Evolutionary conservation across 352 stramenopile genomes (phyloP).

Genomic region (Globisporangium megalacanthum): DNA sequence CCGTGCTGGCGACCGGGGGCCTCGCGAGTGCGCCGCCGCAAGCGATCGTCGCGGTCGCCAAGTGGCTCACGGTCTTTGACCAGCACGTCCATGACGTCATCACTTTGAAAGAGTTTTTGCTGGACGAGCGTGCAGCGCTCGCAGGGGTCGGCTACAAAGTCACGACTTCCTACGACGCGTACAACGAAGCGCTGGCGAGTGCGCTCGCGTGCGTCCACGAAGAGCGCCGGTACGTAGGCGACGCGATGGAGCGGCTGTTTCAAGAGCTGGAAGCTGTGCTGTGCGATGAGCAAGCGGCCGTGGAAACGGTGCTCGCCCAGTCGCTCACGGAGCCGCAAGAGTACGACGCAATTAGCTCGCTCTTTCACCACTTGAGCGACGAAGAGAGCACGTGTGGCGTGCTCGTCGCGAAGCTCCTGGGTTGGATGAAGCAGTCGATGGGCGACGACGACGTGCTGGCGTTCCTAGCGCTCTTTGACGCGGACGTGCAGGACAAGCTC

Average conservation of each 20-base stretch:
- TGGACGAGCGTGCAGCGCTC: conserved; percentile 56
- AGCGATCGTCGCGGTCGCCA: conserved; percentile 44
- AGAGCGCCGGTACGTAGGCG: conserved; percentile 36
- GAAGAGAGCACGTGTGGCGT: conserved; percentile 35
- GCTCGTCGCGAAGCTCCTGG: conserved; percentile 55
- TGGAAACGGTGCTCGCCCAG: conserved; percentile 47
- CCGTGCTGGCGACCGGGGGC: conserved; percentile 38
- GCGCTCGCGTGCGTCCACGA: conserved; percentile 49
- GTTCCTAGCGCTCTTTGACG: conserved; percentile 28
- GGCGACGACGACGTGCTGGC: conserved; percentile 35
- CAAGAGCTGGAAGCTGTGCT: conserved; percentile 50
- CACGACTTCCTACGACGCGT: conserved; percentile 53
- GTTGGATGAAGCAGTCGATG: conserved; percentile 62
- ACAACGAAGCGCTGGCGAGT: conserved; percentile 39
- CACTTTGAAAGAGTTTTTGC: conserved; percentile 60
- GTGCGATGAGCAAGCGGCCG: conserved; percentile 39
- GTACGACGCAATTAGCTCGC: conserved; percentile 50
- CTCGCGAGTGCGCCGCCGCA: conserved; percentile 44
- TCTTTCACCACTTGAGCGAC: conserved; percentile 60
- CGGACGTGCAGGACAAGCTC: conserved; percentile 46
- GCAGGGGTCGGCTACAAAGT: conserved; percentile 54
- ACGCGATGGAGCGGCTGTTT: conserved; percentile 39
- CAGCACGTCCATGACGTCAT: conserved; percentile 50
- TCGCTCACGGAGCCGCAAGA: conserved; percentile 46
- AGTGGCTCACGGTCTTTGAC: conserved; percentile 61